Evolutionary conservation across 768 basidiomycete species (phyloP).

Genomic region (Lentinus tigrinus): DNA sequence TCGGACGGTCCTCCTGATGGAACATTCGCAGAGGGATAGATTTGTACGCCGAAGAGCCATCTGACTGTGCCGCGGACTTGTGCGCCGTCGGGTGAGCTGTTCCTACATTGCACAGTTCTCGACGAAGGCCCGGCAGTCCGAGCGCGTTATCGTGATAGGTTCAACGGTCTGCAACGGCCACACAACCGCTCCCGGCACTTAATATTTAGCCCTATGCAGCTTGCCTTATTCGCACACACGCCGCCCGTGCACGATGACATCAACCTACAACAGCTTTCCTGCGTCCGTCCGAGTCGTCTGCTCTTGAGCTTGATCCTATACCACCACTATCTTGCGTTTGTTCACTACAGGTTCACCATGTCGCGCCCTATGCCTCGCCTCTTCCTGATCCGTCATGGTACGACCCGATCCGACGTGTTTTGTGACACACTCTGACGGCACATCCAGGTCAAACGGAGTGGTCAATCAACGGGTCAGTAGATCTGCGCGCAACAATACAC

Average conservation of each 20-base stretch:
- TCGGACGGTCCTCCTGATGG: neutral
- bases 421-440: neutral
- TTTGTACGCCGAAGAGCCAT: neutral
- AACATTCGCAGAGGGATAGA: neutral
- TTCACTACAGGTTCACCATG: neutral
- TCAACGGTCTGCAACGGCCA: neutral
- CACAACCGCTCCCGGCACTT: too few relatives aligned
- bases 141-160: constrained; percentile 1
- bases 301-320: neutral
- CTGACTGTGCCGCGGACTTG: neutral
- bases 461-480: constrained; percentile 76
- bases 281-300: too few relatives aligned
- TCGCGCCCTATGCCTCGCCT: constrained; percentile 45
- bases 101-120: neutral
- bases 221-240: constrained; percentile 8
- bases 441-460: constrained; percentile 86
- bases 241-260: constrained; percentile 10
- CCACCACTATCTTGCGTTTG: neutral
- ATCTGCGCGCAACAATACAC: neutral
- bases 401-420: neutral
- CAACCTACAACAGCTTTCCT: neutral
- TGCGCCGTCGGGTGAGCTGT: neutral
- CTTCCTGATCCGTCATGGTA: constrained; percentile 54
- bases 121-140: neutral
- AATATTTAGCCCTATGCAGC: neutral